Base-by-base conservation (phyloP, 345 rosid genomes). In the Lepidium aucheri region DNA sequence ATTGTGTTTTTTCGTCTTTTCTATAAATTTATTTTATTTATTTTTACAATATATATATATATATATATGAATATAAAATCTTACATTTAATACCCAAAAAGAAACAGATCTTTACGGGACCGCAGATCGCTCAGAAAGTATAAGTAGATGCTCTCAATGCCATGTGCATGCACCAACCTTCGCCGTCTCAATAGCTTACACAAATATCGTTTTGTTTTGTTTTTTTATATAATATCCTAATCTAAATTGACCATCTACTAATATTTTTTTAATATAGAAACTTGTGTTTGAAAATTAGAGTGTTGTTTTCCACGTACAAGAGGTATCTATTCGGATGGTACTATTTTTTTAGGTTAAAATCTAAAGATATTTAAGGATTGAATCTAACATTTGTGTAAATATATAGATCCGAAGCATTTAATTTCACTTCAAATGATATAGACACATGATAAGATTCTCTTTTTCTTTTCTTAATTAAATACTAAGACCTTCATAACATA, bases 71-170 rank as follows among this genome's bases (percentile, higher is more conserved):
- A n/a, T n/a, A n/a, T n/a, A n/a, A n/a, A n/a, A n/a, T n/a, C n/a
- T n/a, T n/a, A n/a, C n/a, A n/a, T n/a, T n/a, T n/a, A n/a, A n/a
- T n/a, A n/a, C n/a, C n/a, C n/a, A n/a, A n/a, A n/a, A n/a, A n/a
- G n/a, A n/a, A n/a, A n/a, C n/a, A n/a, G n/a, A n/a, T n/a, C n/a
- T n/a, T n/a, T n/a, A n/a, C n/a, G 66, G 18, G 43, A 47, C 49
- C 62, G 76, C 76, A 73, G 76, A 73, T 73, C 76, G 67, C 72
- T 66, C 67, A 66, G 77, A 52, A 51, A 67, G 18, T 59, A 54
- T 50, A 17, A 10, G 4, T 49, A 65, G 62, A 65, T 51, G 64
- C 75, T 58, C 40, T 63, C 26, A 39, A 46, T 1, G 47, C 57
- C 77, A 73, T 73, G 77, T 73, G 77, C 72, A 35, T 66, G 20